phyloP scores from a whole-genome alignment of 257 asterid genomes.

The Avicennia marina region DNA sequence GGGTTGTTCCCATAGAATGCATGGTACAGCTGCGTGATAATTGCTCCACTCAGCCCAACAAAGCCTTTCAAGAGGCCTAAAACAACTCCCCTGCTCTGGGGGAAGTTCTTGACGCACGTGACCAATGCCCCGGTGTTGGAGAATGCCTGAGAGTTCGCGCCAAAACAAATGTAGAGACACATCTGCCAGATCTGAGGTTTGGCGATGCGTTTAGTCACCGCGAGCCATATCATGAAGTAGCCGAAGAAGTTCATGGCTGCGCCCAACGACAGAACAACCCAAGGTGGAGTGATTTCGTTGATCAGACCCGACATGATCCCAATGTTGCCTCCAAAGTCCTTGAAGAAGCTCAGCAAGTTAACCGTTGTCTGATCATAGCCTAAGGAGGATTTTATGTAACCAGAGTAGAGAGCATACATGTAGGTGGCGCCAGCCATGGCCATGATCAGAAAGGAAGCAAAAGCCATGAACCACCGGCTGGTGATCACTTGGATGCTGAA shows the following conservation, averaged over 20 bases:
- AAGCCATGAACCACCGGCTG: conserved; percentile 63
- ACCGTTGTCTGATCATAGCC: conserved; percentile 64
- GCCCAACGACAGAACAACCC: conserved; percentile 55
- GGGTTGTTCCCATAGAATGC: conserved; percentile 44
- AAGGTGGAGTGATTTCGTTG: conserved; percentile 55
- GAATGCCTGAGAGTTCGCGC: conserved; percentile 61
- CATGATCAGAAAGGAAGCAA: conserved; percentile 51
- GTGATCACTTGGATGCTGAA: conserved; percentile 27
- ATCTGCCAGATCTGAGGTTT: conserved; percentile 56
- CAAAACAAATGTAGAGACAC: conserved; percentile 55
- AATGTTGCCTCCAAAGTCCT: conserved; percentile 56
- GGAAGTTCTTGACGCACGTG: conserved; percentile 65
- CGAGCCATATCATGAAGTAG: conserved; percentile 69
- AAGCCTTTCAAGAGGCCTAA: conserved; percentile 53
- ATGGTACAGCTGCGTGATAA: conserved; percentile 48
- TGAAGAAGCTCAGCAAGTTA: conserved; percentile 51
- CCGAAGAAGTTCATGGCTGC: conserved; percentile 51
- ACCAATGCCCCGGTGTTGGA: conserved; percentile 59
- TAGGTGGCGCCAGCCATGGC: conserved; percentile 60
- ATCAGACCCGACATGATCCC: conserved; percentile 52
- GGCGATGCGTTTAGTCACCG: conserved; percentile 31
- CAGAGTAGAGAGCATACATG: conserved; percentile 61
- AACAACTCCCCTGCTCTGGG: conserved; percentile 54
- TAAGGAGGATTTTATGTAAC: conserved; percentile 40
- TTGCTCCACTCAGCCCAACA: conserved; percentile 68